Percentiles rank a stretch among this genome's conserved stretches.
Evolutionary conservation across 2,329 filamentous ascomycete species (phyloP).

Genomic region (Cadophora malorum): DNA sequence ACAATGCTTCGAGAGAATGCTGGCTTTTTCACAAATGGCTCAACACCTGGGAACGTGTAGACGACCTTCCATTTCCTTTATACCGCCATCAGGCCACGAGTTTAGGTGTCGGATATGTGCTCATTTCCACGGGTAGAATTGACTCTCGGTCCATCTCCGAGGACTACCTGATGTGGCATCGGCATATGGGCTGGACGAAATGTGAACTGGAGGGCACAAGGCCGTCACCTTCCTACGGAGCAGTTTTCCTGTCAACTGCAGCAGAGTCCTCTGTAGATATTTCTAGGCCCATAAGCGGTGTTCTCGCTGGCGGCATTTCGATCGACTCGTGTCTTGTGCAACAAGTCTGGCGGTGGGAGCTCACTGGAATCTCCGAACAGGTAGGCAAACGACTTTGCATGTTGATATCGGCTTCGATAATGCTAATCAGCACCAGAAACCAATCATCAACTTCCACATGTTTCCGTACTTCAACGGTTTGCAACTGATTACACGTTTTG

Average conservation of each 20-base stretch:
- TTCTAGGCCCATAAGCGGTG: constrained; percentile 56
- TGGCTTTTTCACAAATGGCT: constrained; percentile 70
- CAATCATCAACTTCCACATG: neutral
- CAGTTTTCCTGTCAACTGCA: constrained; percentile 32
- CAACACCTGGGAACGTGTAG: constrained; percentile 65
- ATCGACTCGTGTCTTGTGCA: constrained; percentile 66
- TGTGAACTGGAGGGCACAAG: constrained; percentile 32
- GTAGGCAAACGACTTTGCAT: constrained; percentile 25
- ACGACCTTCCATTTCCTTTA: constrained; percentile 71
- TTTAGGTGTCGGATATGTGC: constrained; percentile 57
- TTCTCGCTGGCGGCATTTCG: constrained; percentile 76
- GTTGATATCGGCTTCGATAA: neutral
- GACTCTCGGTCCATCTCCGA: constrained; percentile 38
- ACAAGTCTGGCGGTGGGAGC: constrained; percentile 69
- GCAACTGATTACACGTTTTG: constrained; percentile 48
- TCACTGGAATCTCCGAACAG: constrained; percentile 46
- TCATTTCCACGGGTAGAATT: constrained; percentile 43
- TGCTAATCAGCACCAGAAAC: constrained; percentile 3
- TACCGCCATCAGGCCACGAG: constrained; percentile 75
- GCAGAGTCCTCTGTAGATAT: constrained; percentile 30
- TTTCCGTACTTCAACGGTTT: constrained; percentile 7
- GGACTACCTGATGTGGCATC: constrained; percentile 42
- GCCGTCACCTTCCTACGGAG: constrained; percentile 36
- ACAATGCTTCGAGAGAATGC: constrained; percentile 71
- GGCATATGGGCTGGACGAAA: constrained; percentile 40